A percentile compares a stretch with the other conserved stretches of the same genome.
Conservation (phyloP, 345 rosid genomes). For the Populus simonii region DNA sequence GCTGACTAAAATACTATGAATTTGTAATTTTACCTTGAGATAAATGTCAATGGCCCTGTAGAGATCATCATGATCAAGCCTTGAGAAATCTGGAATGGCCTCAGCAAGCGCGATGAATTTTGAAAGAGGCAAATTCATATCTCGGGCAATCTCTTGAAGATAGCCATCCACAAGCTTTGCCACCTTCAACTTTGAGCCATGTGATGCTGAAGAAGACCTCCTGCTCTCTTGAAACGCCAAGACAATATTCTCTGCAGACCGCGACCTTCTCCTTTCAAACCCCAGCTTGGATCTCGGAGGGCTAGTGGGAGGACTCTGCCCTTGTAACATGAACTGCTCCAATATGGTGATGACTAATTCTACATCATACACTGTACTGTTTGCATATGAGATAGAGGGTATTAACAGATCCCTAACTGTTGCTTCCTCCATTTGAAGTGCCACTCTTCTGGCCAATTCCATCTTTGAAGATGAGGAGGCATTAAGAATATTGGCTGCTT, state of each 20-base stretch:
- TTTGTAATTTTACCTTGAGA: constrained; percentile 69
- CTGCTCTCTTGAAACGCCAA: constrained; percentile 84
- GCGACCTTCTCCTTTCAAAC: constrained; percentile 78
- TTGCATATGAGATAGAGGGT: constrained; percentile 52
- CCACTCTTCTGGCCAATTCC: constrained; percentile 80
- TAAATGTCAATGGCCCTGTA: constrained; percentile 91
- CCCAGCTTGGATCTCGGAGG: constrained; percentile 72
- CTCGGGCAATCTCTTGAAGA: constrained; percentile 75
- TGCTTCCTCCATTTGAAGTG: constrained; percentile 90
- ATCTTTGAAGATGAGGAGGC: constrained; percentile 66
- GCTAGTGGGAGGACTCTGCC: constrained; percentile 92
- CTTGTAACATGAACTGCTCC: constrained; percentile 85
- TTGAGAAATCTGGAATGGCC: constrained; percentile 75
- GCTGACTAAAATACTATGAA: background rate
- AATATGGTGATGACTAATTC: constrained; percentile 68
- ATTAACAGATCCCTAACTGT: constrained; percentile 68
- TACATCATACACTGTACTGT: constrained; percentile 58
- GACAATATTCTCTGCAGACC: constrained; percentile 84
- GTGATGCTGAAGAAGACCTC: constrained; percentile 94
- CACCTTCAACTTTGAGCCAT: constrained; percentile 87
- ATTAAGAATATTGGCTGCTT: constrained; percentile 71
- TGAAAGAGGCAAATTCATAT: constrained; percentile 68
- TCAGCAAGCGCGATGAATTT: constrained; percentile 79
- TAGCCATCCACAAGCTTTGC: constrained; percentile 90
- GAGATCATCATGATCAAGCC: constrained; percentile 88